phyloP scores from a whole-genome alignment of 2,329 filamentous ascomycete species.

The Emericellopsis atlantica region DNA sequence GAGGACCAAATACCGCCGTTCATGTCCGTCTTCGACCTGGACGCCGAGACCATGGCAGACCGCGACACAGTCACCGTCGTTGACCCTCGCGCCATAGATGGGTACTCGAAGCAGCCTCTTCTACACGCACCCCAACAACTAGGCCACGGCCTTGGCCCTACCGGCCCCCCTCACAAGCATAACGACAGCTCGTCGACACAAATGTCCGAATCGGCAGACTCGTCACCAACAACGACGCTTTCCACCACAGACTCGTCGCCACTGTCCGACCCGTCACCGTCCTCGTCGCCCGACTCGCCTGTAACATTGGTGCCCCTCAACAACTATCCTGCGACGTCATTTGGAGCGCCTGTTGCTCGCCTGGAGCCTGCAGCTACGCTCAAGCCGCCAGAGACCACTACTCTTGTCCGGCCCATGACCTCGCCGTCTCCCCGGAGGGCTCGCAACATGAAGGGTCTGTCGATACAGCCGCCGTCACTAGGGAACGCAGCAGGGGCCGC shows the following conservation, averaged over 20 bases:
- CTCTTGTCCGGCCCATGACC: constrained; percentile 47
- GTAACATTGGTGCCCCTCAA: constrained; percentile 59
- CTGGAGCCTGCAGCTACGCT: constrained; percentile 18
- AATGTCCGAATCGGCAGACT: constrained; percentile 75
- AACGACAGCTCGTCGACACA: constrained; percentile 69
- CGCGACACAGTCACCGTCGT: constrained; percentile 40
- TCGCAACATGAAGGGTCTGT: constrained; percentile 77
- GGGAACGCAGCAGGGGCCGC: constrained; percentile 18
- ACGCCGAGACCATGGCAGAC: constrained; percentile 41
- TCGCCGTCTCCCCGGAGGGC: constrained; percentile 57
- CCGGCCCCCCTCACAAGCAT: constrained; percentile 51
- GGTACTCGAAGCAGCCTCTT: constrained; percentile 26
- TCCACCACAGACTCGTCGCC: constrained; percentile 88
- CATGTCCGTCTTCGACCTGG: constrained; percentile 62
- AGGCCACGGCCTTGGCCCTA: constrained; percentile 24
- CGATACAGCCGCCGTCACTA: constrained; percentile 53
- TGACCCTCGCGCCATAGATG: constrained; percentile 37
- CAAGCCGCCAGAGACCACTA: constrained; percentile 23
- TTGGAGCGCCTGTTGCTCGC: constrained; percentile 27
- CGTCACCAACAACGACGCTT: constrained; percentile 86
- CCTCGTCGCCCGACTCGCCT: constrained; percentile 84
- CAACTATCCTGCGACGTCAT: constrained; percentile 51
- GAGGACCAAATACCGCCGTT: constrained; percentile 64
- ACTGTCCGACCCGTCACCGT: constrained; percentile 80
- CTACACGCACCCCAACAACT: constrained; percentile 23